Evolutionary conservation across 345 rosid species (phyloP), one percentile per base, ranked within the genome.

Genomic region (Camelina sativa): DNA sequence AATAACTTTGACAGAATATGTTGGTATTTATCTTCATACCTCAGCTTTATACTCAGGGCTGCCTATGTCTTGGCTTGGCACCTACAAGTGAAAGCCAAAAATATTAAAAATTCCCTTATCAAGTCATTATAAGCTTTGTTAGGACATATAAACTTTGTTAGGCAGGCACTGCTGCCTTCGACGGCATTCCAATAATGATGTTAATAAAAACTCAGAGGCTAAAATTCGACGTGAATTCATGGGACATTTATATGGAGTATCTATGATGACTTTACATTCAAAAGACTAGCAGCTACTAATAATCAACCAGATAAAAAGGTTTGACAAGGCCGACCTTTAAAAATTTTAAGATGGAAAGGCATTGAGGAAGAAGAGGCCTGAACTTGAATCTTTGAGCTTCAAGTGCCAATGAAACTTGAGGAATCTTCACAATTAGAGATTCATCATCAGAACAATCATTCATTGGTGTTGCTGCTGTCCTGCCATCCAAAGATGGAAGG

Each of bases 301-400:
- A 60, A 51, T 8, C 51, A 25, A 44, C 28, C 67, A 19, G 37
- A 67, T 11, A 5, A 50, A 61, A 43, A 60, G 62, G 50, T 48
- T 59, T 51, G 30, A 71, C 73, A 47, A 76, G 37, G 55, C 83
- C 40, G 15, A 92, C 97, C 89, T 84, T 78, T 56, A 89, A 83
- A 79, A 86, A 79, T 41, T 84, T 83, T 82, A 92, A 74, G 80
- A 89, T 82, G 79, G 86, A 76, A 51, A 84, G 82, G 83, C 91
- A 88, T 20, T 80, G 89, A 51, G 71, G 75, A 67, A 38, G 84
- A 74, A 92, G 90, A 64, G 89, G 86, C 87, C 97, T 87, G 85
- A 89, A 92, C 54, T 87, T 92, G 78, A 74, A 90, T 79, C 88
- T 85, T 61, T 92, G 96, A 61, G 75, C 64, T 76, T 87, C 91